Evolutionary conservation across 2,329 filamentous ascomycete species (phyloP).

Genomic region (Fragosphaeria purpurea): DNA sequence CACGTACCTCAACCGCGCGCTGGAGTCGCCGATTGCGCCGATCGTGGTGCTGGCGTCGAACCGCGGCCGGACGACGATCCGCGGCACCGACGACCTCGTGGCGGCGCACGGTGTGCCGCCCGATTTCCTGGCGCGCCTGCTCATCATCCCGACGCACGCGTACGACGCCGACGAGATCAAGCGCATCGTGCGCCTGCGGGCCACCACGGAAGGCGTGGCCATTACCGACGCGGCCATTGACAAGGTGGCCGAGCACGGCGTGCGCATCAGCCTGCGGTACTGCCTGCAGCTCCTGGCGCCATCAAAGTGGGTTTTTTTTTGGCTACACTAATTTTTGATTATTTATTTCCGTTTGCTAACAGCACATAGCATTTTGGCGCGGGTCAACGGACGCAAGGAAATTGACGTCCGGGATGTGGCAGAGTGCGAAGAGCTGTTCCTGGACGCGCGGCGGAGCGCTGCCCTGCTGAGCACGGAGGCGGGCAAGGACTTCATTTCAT

Average conservation of each 20-base stretch:
- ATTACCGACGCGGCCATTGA: conserved; percentile 77
- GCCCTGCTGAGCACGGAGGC: conserved; percentile 54
- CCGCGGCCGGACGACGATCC: conserved; percentile 85
- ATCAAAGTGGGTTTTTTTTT: conserved; percentile 46
- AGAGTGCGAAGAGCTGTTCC: conserved; percentile 76
- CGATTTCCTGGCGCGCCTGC: conserved; percentile 83
- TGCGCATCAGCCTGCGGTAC: conserved; percentile 83
- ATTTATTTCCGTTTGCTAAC: conserved; percentile 1
- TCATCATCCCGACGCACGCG: conserved; percentile 90
- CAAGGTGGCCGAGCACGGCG: conserved; percentile 77
- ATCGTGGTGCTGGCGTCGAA: conserved; percentile 98
- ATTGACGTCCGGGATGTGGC: conserved; percentile 69
- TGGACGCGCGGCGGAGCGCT: conserved; percentile 72
- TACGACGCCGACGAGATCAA: conserved; percentile 87
- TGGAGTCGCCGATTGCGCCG: conserved; percentile 88
- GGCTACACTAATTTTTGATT: conserved; percentile 14
- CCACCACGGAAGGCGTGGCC: conserved; percentile 68
- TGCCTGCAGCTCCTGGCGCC: conserved; percentile 86
- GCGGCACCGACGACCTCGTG: conserved; percentile 70
- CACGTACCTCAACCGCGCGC: conserved; percentile 95
- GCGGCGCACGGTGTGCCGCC: conserved; percentile 90
- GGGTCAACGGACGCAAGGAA: conserved; percentile 66
- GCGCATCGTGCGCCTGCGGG: conserved; percentile 77
- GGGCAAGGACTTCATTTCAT: conserved; percentile 55
- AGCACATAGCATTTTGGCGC: conserved; percentile 64